Evolutionary conservation across 1,139 yeast genomes (phyloP), one percentile per base, ranked within the genome.

Genomic region (Debaryomyces robertsiae): DNA sequence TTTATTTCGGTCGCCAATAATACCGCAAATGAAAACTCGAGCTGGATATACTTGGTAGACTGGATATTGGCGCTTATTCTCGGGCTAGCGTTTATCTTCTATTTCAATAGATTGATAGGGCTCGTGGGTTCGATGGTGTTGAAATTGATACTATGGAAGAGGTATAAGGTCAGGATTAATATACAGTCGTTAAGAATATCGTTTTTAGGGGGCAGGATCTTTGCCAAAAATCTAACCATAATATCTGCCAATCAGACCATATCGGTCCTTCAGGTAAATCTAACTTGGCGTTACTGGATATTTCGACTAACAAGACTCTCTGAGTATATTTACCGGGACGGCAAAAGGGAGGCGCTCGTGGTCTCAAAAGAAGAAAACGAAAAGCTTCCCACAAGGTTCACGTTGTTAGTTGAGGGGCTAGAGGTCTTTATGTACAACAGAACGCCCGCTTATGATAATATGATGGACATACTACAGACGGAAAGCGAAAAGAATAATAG

Each of bases 211-310:
- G 98, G 98, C 0, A 75, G 96, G 27, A 44, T 93, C 2, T 80
- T 86, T 57, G 79, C 90, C 55, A 86, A 84, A 52, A 89, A 90
- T 57, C 58, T 90, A 22, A 77, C 87, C 1, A 70, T 88, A 16
- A 77, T 84, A 9, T 85, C 89, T 9, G 71, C 80, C 36, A 85
- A 91, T 61, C 80, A 80, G 47, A 80, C 95, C 2, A 58, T 87
- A 2, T 77, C 89, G 6, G 71, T 87, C 2, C 73, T 86, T 16
- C 82, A 83, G 47, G 82, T 91, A 3, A 79, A 81, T 48, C 58
- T 93, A 24, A 87, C 95, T 0, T 93, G 98, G 98, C 62, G 95
- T 45, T 93, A 89, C 59, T 93, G 98, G 98, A 67, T 72, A 14
- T 54, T 87, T 40, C 67, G 68, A 4, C 58, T 68, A 14, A 75